Conservation (phyloP, 164 flowering plant species). For the Echeveria elegans region DNA sequence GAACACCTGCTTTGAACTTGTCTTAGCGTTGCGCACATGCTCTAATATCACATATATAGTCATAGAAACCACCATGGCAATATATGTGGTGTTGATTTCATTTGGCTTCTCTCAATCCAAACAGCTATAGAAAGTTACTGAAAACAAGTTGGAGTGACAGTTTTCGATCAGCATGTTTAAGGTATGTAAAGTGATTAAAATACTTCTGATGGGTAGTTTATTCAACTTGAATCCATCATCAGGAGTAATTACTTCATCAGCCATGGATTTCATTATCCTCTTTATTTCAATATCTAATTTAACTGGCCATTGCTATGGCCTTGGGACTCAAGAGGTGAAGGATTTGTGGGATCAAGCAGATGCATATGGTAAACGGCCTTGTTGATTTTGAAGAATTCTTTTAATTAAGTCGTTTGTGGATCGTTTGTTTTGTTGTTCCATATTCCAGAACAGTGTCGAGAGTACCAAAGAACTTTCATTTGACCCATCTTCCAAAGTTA, state of each 20-base stretch:
- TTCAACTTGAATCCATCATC: too few relatives aligned
- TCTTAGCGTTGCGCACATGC: too few relatives aligned
- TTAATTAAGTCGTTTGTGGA: too few relatives aligned
- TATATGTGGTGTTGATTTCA: slow-evolving; percentile 93
- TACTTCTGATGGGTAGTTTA: too few relatives aligned
- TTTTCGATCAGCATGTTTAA: slow-evolving; percentile 88
- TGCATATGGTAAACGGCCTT: slow-evolving; percentile 60
- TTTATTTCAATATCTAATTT: slow-evolving; percentile 19
- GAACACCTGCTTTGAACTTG: too few relatives aligned
- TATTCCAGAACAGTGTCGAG: too few relatives aligned
- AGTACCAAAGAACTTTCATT: too few relatives aligned
- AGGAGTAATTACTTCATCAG: neutral
- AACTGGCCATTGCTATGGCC: slow-evolving; percentile 62
- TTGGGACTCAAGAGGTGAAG: slow-evolving; percentile 48
- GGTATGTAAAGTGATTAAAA: slow-evolving; percentile 14
- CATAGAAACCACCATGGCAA: slow-evolving; percentile 89
- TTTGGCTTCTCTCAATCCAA: slow-evolving; percentile 99
- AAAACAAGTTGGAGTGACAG: slow-evolving; percentile 90
- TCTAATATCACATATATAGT: too few relatives aligned
- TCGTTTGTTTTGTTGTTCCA: too few relatives aligned
- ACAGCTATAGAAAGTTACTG: slow-evolving; percentile 52
- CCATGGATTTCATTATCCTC: neutral
- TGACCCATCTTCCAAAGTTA: neutral
- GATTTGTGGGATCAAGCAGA: slow-evolving; percentile 91
- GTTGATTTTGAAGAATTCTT: slow-evolving; percentile 65